Base-by-base conservation (phyloP, 2,329 filamentous ascomycete species). In the Calonectria pseudoreteaudii region DNA sequence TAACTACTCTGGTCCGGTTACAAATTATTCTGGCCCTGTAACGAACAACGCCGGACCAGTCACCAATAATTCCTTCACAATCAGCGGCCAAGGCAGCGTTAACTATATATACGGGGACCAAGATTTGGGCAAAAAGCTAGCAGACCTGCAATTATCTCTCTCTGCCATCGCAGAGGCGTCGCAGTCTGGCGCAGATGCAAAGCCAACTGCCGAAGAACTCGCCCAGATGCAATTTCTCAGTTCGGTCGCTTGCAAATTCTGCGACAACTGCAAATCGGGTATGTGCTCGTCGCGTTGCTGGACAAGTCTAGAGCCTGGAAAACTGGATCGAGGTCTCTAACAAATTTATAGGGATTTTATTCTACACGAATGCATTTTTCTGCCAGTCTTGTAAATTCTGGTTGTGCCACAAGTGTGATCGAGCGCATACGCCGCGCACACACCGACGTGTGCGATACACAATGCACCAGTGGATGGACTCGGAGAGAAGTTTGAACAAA, bases 381-480 rank as follows among this genome's bases (percentile, higher is more conserved):
- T 60, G 56, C n/a, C 16, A 16, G 20, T 41, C 56, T 16, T 60
- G 56, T 23, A 60, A 60, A 41, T 20, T 60, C n/a, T 60, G 56
- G 56, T n/a, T 60, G 10, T 60, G 56, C 20, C 9, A 60, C 20
- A 41, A 11, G n/a, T 60, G 56, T 34, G 11, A 60, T 14, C 56
- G 38, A 11, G 26, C 20, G 14, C 56, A 60, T 41, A 31, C 30
- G 30, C 23, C 28, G 26, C 56, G 56, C 3, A 41, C 56, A 26
- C 56, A 60, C 34, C 56, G 36, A 41, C 56, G 56, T 60, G 11
- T 60, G 20, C 56, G 56, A 11, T 60, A 23, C 26, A 26, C 56
- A 34, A 36, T 41, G n/a, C 56, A 60, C 34, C 56, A 60, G 41
- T 60, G 36, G 56, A 60, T 60, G 56, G 23, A 60, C 56, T 60